Conservation (phyloP, 768 basidiomycete genomes). For the Kwoniella dendrophila region DNA sequence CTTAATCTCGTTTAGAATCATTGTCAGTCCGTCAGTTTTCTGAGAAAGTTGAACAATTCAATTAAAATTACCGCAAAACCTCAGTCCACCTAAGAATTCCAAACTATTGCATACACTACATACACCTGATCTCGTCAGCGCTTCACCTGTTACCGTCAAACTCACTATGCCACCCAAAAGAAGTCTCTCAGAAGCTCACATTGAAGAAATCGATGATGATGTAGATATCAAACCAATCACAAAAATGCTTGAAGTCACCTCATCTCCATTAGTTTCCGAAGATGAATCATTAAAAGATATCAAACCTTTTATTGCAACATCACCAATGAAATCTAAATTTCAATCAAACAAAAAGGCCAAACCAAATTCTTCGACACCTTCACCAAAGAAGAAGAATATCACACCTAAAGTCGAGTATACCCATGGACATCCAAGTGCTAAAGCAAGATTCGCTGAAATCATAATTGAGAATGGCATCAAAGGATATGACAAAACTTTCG, state of each 20-base stretch:
- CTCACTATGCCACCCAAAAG: not conserved
- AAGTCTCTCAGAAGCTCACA: not conserved
- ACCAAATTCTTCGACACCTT: not conserved
- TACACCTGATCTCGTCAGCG: not conserved
- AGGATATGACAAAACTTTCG: constrained; percentile 8
- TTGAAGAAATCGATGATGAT: not conserved
- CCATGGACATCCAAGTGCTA: not conserved
- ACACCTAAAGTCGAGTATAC: not conserved
- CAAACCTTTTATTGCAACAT: not conserved
- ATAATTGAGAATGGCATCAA: constrained; percentile 22
- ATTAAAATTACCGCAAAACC: too few relatives aligned
- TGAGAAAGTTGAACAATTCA: too few relatives aligned
- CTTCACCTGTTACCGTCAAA: not conserved
- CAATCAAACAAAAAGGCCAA: not conserved
- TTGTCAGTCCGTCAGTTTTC: too few relatives aligned
- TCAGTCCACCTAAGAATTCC: too few relatives aligned
- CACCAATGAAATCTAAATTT: not conserved
- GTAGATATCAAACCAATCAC: not conserved
- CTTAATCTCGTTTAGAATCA: too few relatives aligned
- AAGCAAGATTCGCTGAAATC: constrained; percentile 18
- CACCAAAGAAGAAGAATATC: not conserved
- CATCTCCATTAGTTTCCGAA: not conserved
- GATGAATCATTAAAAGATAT: not conserved
- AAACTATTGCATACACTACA: too few relatives aligned
- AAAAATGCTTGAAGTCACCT: too few relatives aligned